phyloP scores from a whole-genome alignment of 2,329 filamentous ascomycete species.

The Colletotrichum sublineola region DNA sequence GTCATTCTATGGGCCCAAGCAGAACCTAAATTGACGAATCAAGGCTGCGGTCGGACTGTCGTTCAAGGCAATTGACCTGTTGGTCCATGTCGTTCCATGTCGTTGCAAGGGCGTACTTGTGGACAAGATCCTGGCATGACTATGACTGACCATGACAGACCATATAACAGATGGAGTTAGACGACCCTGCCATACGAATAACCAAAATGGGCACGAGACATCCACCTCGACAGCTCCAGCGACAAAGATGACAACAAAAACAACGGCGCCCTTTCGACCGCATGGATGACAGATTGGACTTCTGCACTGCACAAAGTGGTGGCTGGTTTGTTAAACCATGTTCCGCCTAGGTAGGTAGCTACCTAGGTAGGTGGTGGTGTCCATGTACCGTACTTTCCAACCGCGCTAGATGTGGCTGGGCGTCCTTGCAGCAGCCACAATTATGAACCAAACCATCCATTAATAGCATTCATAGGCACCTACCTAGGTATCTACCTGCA shows the following conservation, averaged over 20 bases:
- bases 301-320: neutral
- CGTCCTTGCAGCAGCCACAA: conserved; percentile 6
- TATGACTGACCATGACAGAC: neutral
- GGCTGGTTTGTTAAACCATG: neutral
- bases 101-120: conserved; percentile 19
- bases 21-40: conserved; percentile 9
- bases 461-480: neutral
- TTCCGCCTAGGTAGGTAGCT: too few relatives aligned
- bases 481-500: neutral
- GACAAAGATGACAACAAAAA: neutral
- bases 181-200: neutral
- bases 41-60: neutral
- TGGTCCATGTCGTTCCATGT: conserved; percentile 18
- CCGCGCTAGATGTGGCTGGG: neutral
- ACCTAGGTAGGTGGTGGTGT: neutral
- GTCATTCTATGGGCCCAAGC: conserved; percentile 12
- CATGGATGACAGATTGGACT: neutral
- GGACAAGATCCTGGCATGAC: conserved; percentile 7
- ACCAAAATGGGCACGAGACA: neutral
- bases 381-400: neutral
- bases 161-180: neutral
- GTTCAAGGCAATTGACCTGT: conserved; percentile 1
- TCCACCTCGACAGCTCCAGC: neutral
- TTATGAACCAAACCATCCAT: neutral
- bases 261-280: neutral